These are phyloP conservation scores for Gossypium lobatum DNA, from an alignment of 441 rosid species.

Conservation along the genomic window DNA sequence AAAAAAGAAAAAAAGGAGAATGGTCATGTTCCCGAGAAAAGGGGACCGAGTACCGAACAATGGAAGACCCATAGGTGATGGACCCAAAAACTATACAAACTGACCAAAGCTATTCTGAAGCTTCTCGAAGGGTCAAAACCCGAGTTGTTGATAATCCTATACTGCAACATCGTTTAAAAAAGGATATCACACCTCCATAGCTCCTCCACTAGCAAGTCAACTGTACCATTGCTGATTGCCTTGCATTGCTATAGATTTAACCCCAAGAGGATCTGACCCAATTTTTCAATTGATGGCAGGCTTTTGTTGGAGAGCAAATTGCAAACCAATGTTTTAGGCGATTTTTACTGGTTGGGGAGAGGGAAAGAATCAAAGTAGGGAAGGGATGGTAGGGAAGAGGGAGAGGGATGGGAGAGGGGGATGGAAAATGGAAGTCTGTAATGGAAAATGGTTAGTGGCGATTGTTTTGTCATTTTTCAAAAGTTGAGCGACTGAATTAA, in stretches of 20 bases:
- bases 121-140: background rate
- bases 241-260: slow-evolving; percentile 73
- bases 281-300: slow-evolving; percentile 34
- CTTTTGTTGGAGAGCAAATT: slow-evolving; percentile 57
- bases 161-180: slow-evolving; percentile 22
- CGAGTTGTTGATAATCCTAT: background rate
- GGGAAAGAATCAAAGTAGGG: no score
- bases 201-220: slow-evolving; percentile 51
- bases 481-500: no score
- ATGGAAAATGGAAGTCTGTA: no score
- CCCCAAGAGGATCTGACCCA: slow-evolving; percentile 64
- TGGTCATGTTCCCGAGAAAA: slow-evolving; percentile 35
- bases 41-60: slow-evolving; percentile 23
- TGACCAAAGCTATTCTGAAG: slow-evolving; percentile 19
- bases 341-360: no score
- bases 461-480: no score
- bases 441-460: no score
- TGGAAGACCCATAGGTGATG: slow-evolving; percentile 36
- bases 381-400: no score
- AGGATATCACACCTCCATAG: slow-evolving; percentile 87
- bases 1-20: slow-evolving; percentile 30
- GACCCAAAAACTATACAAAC: slow-evolving; percentile 61
- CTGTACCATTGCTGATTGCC: slow-evolving; percentile 39
- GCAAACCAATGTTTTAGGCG: slow-evolving; percentile 23
- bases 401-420: no score